phyloP scores from a whole-genome alignment of 2,329 filamentous ascomycete genomes.

The Alternaria arbusti region DNA sequence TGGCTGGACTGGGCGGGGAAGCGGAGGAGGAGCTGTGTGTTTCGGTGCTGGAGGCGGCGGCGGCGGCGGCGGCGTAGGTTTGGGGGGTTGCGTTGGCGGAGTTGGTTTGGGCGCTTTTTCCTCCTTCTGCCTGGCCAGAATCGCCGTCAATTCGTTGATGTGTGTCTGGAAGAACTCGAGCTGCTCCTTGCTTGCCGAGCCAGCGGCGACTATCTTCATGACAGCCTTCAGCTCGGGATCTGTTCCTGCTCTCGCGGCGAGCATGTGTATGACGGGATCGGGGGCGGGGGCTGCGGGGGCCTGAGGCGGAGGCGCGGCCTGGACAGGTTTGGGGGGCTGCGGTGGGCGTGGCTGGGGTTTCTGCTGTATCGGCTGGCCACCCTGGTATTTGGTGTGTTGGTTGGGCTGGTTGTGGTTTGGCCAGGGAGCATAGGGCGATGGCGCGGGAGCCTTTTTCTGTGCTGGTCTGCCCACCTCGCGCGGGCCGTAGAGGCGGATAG shows the following conservation, averaged over 20 bases:
- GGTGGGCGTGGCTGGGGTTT: conserved; percentile 33
- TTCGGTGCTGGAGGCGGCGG: conserved; percentile 16
- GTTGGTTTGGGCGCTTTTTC: conserved; percentile 30
- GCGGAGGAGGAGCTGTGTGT: conserved; percentile 20
- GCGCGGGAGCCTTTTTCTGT: conserved; percentile 37
- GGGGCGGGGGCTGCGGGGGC: conserved; percentile 48
- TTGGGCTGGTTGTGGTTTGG: conserved; percentile 41
- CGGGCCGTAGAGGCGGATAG: conserved; percentile 58
- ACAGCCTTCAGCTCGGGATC: conserved; percentile 76
- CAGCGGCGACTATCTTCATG: conserved; percentile 83
- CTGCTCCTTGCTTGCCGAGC: conserved; percentile 73
- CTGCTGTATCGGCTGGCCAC: conserved; percentile 21
- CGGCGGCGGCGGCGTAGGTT: conserved; percentile 9
- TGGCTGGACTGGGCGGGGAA: conserved; percentile 20
- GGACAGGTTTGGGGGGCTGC: conserved; percentile 34
- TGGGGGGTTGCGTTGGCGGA: conserved; percentile 22
- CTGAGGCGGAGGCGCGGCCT: conserved; percentile 29
- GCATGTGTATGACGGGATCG: conserved; percentile 82
- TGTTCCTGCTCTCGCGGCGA: conserved; percentile 76
- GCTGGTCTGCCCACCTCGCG: conserved; percentile 31
- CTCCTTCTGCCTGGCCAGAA: conserved; percentile 52
- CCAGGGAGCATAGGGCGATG: conserved; percentile 42
- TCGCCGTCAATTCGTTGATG: conserved; percentile 76
- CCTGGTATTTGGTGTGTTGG: conserved; percentile 35
- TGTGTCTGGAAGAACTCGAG: conserved; percentile 79